phyloP scores from a whole-genome alignment of 495 filamentous ascomycete genomes.

The Xylaria cubensis region DNA sequence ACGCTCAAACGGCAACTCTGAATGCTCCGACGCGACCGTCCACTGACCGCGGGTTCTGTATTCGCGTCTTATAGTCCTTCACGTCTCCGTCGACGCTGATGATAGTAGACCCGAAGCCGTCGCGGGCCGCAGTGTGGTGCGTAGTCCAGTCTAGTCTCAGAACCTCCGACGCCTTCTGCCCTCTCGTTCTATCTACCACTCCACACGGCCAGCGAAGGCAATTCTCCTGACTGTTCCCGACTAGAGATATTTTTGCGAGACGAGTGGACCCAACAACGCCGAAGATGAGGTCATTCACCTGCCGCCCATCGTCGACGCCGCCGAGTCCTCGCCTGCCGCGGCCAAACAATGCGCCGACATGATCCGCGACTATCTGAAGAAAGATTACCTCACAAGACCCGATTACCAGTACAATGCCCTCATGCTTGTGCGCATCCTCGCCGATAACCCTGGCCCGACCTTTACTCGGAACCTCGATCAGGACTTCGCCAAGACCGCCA shows the following conservation, averaged over 20 bases:
- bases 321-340: constrained; percentile 88
- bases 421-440: constrained; percentile 92
- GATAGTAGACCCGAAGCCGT: constrained; percentile 63
- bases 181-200: not conserved
- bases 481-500: constrained; percentile 77
- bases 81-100: constrained; percentile 39
- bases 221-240: constrained; percentile 20
- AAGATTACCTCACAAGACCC: constrained; percentile 65
- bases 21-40: not conserved
- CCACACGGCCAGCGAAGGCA: constrained; percentile 15
- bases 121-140: constrained; percentile 60
- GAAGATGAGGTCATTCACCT: constrained; percentile 92
- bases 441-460: constrained; percentile 86
- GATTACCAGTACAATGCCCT: constrained; percentile 93
- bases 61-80: constrained; percentile 24
- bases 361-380: constrained; percentile 81
- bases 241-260: constrained; percentile 76
- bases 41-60: constrained; percentile 16
- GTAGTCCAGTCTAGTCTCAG: constrained; percentile 27
- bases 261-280: constrained; percentile 66
- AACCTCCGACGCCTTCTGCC: not conserved
- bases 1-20: constrained; percentile 7
- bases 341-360: constrained; percentile 76
- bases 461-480: constrained; percentile 87
- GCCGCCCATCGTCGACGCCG: constrained; percentile 92